Percentiles rank a stretch among this genome's conserved stretches.
phyloP scores from a whole-genome alignment of 768 basidiomycete genomes.

The Suillus tomentosus region DNA sequence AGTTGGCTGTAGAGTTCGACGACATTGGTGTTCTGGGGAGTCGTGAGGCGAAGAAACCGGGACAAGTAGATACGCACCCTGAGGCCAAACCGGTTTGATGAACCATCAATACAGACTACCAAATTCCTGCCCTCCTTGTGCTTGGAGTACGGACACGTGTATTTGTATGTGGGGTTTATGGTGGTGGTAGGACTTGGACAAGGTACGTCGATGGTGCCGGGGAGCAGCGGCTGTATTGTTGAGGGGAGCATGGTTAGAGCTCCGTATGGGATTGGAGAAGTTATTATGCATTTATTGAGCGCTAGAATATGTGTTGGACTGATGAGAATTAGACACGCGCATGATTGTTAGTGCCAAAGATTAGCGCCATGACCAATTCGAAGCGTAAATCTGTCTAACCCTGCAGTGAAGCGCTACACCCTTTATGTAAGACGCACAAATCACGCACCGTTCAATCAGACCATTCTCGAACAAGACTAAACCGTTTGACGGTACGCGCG shows the following conservation, averaged over 20 bases:
- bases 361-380: not conserved
- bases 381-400: not conserved
- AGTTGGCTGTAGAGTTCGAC: conserved; percentile 30
- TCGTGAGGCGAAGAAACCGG: not conserved
- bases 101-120: conserved; percentile 25
- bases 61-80: not conserved
- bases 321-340: not conserved
- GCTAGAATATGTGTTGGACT: not conserved
- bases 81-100: conserved; percentile 16
- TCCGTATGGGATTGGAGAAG: not conserved
- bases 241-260: not conserved
- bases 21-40: conserved; percentile 33
- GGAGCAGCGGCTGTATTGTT: not conserved
- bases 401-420: too few relatives aligned
- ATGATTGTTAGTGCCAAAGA: not conserved
- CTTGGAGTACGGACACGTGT: not conserved
- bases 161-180: not conserved
- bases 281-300: not conserved
- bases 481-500: too few relatives aligned
- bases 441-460: too few relatives aligned
- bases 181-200: not conserved
- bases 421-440: too few relatives aligned
- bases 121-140: conserved; percentile 10
- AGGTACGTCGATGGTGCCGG: not conserved
- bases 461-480: too few relatives aligned